These are phyloP conservation scores for Endogone sp. DNA, from an alignment of 192 early-diverging fungal genomes.

Conservation along the genomic window DNA sequence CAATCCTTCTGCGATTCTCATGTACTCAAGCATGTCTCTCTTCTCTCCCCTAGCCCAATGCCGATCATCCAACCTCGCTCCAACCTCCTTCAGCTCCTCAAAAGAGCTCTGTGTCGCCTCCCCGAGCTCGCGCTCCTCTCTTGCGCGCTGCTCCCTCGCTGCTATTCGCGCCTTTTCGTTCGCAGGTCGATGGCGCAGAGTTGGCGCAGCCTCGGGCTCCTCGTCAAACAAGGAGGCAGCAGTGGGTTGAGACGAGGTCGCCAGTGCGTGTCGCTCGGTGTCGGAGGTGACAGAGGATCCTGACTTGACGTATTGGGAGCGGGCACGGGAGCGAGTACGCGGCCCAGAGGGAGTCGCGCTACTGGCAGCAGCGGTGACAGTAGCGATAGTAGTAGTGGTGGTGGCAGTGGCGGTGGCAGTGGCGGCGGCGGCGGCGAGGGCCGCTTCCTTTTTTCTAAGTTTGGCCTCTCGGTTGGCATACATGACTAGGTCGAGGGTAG, in stretches of 20 bases:
- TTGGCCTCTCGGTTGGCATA: neutral
- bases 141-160: neutral
- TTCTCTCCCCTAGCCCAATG: constrained; percentile 3
- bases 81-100: constrained; percentile 4
- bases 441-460: neutral
- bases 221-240: neutral
- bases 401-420: neutral
- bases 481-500: neutral
- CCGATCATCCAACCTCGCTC: neutral
- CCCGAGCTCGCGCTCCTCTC: neutral
- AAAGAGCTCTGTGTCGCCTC: neutral
- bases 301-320: too few species aligned
- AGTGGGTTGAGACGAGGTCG: neutral
- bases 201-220: neutral
- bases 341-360: neutral
- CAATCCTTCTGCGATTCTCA: constrained; percentile 12
- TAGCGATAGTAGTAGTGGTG: neutral
- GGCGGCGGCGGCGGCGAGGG: neutral
- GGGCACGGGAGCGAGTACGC: neutral
- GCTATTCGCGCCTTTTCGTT: neutral
- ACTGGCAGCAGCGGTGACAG: neutral
- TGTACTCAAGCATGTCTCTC: constrained; percentile 14
- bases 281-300: too few species aligned
- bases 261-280: neutral
- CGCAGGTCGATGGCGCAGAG: neutral